Conservation (phyloP, 139 green algal species). For the Trebouxia sp. region DNA sequence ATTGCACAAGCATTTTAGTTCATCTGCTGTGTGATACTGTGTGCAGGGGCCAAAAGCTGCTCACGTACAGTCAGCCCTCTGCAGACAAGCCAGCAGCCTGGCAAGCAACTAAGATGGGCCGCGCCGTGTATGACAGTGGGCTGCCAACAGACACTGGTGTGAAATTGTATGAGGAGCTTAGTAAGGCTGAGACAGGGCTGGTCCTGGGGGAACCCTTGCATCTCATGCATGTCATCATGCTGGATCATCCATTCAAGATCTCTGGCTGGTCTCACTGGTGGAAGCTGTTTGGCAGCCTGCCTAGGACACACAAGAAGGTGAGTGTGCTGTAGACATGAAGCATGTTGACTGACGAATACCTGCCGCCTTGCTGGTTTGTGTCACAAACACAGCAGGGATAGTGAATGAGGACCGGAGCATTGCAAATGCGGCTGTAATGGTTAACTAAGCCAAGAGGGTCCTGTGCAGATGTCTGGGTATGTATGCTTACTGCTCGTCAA, state of each 20-base stretch:
- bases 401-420: no score
- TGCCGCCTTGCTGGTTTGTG: no score
- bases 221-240: constrained; percentile 25
- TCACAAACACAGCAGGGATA: no score
- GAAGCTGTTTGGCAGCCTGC: constrained; percentile 16
- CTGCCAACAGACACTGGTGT: constrained; percentile 49
- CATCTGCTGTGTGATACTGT: background rate
- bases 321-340: no score
- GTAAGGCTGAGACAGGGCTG: background rate
- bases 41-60: constrained; percentile 28
- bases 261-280: constrained; percentile 44
- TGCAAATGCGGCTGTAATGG: no score
- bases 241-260: constrained; percentile 40
- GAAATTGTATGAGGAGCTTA: constrained; percentile 45
- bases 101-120: constrained; percentile 47
- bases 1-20: no score
- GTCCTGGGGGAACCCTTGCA: background rate
- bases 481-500: no score
- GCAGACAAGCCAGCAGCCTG: constrained; percentile 21
- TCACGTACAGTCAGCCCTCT: constrained; percentile 12
- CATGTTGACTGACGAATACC: no score
- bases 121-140: constrained; percentile 54
- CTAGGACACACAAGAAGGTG: background rate
- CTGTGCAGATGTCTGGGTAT: no score
- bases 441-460: no score